Base-by-base conservation (phyloP, 805 yeast species). In the Pichia scutulata region DNA sequence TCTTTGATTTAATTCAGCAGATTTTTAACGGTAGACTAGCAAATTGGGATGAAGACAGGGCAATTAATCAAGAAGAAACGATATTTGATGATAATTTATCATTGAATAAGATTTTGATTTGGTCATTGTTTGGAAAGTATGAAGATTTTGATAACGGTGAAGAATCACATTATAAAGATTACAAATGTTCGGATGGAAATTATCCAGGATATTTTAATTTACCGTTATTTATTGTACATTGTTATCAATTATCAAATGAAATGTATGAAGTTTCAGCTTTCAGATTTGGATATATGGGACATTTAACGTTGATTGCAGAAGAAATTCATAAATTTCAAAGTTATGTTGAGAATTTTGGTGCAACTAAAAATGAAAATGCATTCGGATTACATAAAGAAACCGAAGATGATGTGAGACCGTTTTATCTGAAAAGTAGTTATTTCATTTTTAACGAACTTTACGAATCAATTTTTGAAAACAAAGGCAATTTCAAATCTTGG, bases 1-100 rank as follows among this genome's bases (percentile, higher is more conserved):
- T 92, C 12, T 93, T 92, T 71, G 99, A 93, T 68, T 77, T 93
- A 52, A 83, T 93, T 22, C 99, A 93, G 66, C 99, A 93, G 64
- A 80, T 93, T 12, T 81, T 92, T 66, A 89, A 89, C 66, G 97
- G 97, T 0, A 53, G 67, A 41, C 57, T 67, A 40, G 63, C 67
- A 13, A 67, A 67, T 46, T 67, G 69, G 65, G 70, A 67, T 46
- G 70, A 67, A 49, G 69, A 66, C 46, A 62, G 65, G 45, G 65
- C 66, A 4, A 57, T 66, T 4, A 63, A 63, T 43, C 67, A 63
- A 47, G 68, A 60, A 47, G 69, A 66, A 41, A 63, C 67, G 4
- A 58, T 57, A 28, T 67, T 54, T 51, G 69, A 65, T 54, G 70
- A 66, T 48, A 62, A 60, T 44, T 46, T 61, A 33, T 62, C 62